Evolutionary conservation across 495 filamentous ascomycete genomes (phyloP).

Genomic region (Hyaloscypha finlandica): DNA sequence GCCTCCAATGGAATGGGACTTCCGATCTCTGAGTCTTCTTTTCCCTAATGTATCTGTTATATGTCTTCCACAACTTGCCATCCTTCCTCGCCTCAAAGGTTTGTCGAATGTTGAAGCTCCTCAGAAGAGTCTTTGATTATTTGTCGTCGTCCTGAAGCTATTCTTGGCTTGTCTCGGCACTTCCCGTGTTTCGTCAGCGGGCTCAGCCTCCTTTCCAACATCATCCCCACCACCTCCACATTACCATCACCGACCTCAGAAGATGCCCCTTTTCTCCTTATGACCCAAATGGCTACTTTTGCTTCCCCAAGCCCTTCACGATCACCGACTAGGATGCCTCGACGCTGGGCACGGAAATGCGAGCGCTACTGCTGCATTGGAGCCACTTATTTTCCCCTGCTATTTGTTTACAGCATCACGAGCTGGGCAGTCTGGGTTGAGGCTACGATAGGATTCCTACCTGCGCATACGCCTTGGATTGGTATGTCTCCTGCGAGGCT

Average conservation of each 20-base stretch:
- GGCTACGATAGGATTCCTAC: conserved; percentile 67
- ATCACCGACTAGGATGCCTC: conserved; percentile 34
- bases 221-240: background rate
- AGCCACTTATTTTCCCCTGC: conserved; percentile 82
- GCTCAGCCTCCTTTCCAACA: conserved; percentile 4
- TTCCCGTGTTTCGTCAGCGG: conserved; percentile 16
- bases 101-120: background rate
- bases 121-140: background rate
- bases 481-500: conserved; percentile 50
- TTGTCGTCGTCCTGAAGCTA: background rate
- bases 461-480: conserved; percentile 61
- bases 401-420: conserved; percentile 85
- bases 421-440: conserved; percentile 92
- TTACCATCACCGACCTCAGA: background rate
- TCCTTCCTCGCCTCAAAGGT: background rate
- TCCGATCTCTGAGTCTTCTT: too few relatives aligned
- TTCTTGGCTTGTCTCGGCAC: background rate
- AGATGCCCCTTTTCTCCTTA: conserved; percentile 5
- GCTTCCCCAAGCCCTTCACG: conserved; percentile 24
- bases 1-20: too few relatives aligned
- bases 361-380: conserved; percentile 83
- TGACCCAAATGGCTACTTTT: conserved; percentile 30
- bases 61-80: too few relatives aligned
- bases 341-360: conserved; percentile 68
- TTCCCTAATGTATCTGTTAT: too few relatives aligned